Evolutionary conservation across 441 rosid genomes (phyloP).

Genomic region (Manihot esculenta): DNA sequence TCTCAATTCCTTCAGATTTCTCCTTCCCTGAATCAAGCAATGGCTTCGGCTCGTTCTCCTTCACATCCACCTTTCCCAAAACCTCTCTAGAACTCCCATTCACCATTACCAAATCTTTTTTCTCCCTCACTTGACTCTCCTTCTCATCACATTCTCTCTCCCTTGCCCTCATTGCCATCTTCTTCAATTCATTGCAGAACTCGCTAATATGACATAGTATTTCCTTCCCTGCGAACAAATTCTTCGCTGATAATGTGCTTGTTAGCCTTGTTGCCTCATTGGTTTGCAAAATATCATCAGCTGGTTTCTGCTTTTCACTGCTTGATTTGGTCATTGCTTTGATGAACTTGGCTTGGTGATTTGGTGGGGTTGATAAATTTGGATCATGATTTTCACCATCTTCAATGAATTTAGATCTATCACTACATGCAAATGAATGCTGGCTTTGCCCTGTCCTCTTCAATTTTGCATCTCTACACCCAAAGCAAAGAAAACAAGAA

Average conservation of each 20-base stretch:
- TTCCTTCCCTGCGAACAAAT: constrained; percentile 73
- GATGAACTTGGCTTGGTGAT: constrained; percentile 42
- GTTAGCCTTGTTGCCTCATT: constrained; percentile 52
- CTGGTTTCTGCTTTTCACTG: constrained; percentile 48
- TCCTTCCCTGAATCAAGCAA: constrained; percentile 44
- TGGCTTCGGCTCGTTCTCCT: constrained; percentile 59
- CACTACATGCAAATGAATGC: constrained; percentile 26
- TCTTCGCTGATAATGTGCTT: constrained; percentile 74
- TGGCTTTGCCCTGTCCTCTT: constrained; percentile 52
- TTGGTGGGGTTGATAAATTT: constrained; percentile 46
- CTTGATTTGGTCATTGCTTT: constrained; percentile 55
- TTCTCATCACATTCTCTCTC: constrained; percentile 51
- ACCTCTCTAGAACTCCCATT: constrained; percentile 34
- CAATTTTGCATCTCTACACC: constrained; percentile 40
- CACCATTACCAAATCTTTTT: constrained; percentile 13
- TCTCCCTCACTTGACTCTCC: constrained; percentile 32
- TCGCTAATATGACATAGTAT: constrained; percentile 74
- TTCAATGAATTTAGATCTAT: constrained; percentile 25
- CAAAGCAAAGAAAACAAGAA: constrained; percentile 1
- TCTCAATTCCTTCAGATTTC: constrained; percentile 34
- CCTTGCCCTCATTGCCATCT: constrained; percentile 61
- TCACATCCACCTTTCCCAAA: constrained; percentile 33
- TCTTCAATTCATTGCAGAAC: constrained; percentile 78
- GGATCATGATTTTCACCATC: constrained; percentile 73
- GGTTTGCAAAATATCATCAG: constrained; percentile 25